phyloP scores from a whole-genome alignment of 108 stramenopile species.

The Cylindrotheca closterium region DNA sequence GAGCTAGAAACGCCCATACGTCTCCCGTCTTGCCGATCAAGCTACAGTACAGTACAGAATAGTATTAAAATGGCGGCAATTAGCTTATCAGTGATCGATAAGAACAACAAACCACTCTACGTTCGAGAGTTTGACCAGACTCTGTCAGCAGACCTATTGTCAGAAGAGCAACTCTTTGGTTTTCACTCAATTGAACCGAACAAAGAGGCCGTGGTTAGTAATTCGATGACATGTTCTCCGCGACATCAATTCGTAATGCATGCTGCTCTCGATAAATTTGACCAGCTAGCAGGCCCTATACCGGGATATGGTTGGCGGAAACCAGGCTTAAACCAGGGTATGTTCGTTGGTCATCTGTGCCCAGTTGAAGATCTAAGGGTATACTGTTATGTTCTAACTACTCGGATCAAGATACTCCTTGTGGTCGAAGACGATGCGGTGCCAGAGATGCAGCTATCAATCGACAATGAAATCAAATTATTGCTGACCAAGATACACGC shows the following conservation, averaged over 20 bases:
- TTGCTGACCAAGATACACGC: conserved; percentile 33
- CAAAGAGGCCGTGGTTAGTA: background rate
- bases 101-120: conserved; percentile 53
- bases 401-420: conserved; percentile 42
- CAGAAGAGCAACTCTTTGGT: conserved; percentile 13
- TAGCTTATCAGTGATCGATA: conserved; percentile 49
- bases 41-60: background rate
- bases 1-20: background rate
- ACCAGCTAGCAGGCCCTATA: conserved; percentile 45
- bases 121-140: conserved; percentile 31
- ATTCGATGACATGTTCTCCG: conserved; percentile 18
- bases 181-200: conserved; percentile 6
- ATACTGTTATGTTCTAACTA: conserved; percentile 56
- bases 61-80: conserved; percentile 30
- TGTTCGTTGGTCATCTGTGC: conserved; percentile 48
- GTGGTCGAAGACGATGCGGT: conserved; percentile 38
- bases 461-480: conserved; percentile 18
- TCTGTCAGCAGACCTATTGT: background rate
- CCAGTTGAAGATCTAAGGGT: conserved; percentile 50
- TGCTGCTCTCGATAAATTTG: conserved; percentile 59
- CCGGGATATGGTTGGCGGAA: conserved; percentile 37
- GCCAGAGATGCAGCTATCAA: conserved; percentile 2
- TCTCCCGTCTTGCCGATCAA: background rate
- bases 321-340: conserved; percentile 21
- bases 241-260: conserved; percentile 49